Evolutionary conservation across 371 early-diverging fungal species (phyloP).

Genomic region (Dinochytrium kinnereticum): DNA sequence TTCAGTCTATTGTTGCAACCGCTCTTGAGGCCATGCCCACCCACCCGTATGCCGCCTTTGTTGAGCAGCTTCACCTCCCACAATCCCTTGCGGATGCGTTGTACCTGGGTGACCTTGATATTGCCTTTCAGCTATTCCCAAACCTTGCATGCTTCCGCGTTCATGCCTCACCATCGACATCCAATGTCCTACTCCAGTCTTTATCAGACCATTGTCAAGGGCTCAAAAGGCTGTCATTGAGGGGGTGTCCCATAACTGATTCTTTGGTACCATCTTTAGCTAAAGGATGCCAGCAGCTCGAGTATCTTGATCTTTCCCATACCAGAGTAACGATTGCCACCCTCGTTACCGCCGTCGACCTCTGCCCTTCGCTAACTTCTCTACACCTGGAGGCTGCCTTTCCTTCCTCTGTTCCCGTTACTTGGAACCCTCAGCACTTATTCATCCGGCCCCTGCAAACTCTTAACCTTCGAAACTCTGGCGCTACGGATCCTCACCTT

Average conservation of each 20-base stretch:
- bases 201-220: constrained; percentile 32
- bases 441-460: constrained; percentile 21
- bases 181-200: constrained; percentile 39
- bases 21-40: constrained; percentile 23
- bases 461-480: constrained; percentile 32
- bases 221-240: constrained; percentile 20
- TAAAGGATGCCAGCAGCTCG: constrained; percentile 10
- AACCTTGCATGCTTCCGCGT: constrained; percentile 23
- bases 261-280: constrained; percentile 22
- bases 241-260: constrained; percentile 37
- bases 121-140: constrained; percentile 37
- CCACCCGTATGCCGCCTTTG: constrained; percentile 35
- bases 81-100: constrained; percentile 16
- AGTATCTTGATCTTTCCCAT: constrained; percentile 32
- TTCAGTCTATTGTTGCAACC: constrained; percentile 1
- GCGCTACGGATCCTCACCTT: constrained; percentile 19
- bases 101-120: constrained; percentile 42
- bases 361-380: constrained; percentile 9
- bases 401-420: constrained; percentile 2
- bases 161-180: constrained; percentile 14
- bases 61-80: constrained; percentile 11
- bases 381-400: constrained; percentile 16
- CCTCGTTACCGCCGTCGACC: constrained; percentile 25
- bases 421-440: constrained; percentile 13
- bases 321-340: constrained; percentile 22